A percentile compares a stretch with the other conserved stretches of the same genome.
Evolutionary conservation across 805 yeast genomes (phyloP).

Genomic region (Vanderwaltozyma verrucispora): DNA sequence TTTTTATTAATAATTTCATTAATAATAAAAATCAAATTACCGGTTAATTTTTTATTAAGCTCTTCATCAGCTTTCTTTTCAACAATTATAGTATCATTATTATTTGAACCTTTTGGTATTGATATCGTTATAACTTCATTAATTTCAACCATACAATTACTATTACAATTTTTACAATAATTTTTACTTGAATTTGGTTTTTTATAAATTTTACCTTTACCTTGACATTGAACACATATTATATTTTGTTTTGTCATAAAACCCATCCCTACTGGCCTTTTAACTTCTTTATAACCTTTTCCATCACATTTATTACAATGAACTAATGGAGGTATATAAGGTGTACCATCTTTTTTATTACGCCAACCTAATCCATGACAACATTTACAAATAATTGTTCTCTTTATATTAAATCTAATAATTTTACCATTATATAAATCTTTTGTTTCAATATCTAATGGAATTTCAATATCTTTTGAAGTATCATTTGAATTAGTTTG

Average conservation of each 20-base stretch:
- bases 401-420: constrained; percentile 58
- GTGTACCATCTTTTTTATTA: constrained; percentile 16
- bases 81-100: constrained; percentile 51
- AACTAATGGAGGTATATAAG: constrained; percentile 34
- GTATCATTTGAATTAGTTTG: neutral
- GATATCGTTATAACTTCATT: constrained; percentile 67
- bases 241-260: constrained; percentile 52
- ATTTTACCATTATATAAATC: constrained; percentile 76
- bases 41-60: constrained; percentile 54
- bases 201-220: constrained; percentile 43
- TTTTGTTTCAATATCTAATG: constrained; percentile 54
- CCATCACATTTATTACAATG: constrained; percentile 66
- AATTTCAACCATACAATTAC: constrained; percentile 50
- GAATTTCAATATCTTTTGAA: constrained; percentile 38
- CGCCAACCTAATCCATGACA: constrained; percentile 77
- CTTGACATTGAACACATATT: constrained; percentile 60
- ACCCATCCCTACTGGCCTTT: constrained; percentile 65
- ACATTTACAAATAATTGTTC: constrained; percentile 58
- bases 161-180: constrained; percentile 67
- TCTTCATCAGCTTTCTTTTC: constrained; percentile 69
- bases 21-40: constrained; percentile 63
- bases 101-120: constrained; percentile 59
- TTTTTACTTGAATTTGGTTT: constrained; percentile 38
- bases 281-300: constrained; percentile 48
- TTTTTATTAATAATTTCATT: constrained; percentile 30